phyloP scores from a whole-genome alignment of 1,139 yeast species.

The Sugiyamaella paludigena region DNA sequence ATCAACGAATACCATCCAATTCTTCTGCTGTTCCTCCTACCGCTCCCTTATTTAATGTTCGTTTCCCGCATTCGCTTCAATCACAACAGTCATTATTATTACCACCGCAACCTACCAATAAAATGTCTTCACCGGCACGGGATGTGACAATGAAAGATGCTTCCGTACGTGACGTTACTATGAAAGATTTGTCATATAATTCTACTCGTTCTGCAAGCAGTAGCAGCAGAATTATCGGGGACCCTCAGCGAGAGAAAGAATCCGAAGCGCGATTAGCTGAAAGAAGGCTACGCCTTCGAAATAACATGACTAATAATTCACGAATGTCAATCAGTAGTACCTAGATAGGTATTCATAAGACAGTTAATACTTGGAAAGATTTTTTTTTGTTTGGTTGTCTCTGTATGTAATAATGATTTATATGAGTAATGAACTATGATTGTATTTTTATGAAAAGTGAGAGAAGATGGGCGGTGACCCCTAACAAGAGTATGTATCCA shows the following conservation, averaged over 20 bases:
- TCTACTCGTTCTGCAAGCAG: conserved; percentile 9
- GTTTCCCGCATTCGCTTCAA: not conserved
- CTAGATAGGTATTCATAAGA: no score
- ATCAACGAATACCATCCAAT: no score
- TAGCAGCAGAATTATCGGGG: conserved; percentile 3
- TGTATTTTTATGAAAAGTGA: no score
- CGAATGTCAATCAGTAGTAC: conserved; percentile 12
- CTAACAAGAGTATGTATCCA: no score
- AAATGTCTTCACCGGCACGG: not conserved
- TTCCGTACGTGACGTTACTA: conserved; percentile 12
- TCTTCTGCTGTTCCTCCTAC: not conserved
- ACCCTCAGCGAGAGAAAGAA: conserved; percentile 10
- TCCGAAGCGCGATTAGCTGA: conserved; percentile 10
- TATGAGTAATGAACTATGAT: no score
- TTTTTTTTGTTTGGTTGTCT: no score
- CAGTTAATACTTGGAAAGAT: no score
- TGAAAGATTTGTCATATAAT: conserved; percentile 15
- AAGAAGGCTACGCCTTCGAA: conserved; percentile 9
- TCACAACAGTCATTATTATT: not conserved
- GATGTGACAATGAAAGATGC: conserved; percentile 12
- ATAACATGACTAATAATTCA: conserved; percentile 6
- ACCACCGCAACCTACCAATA: not conserved
- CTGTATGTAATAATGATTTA: no score
- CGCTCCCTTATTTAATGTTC: conserved; percentile 3
- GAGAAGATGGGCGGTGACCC: no score